These are phyloP conservation scores for Blastobotrys terrestris DNA, from an alignment of 805 yeast genomes.

Conservation along the genomic window DNA sequence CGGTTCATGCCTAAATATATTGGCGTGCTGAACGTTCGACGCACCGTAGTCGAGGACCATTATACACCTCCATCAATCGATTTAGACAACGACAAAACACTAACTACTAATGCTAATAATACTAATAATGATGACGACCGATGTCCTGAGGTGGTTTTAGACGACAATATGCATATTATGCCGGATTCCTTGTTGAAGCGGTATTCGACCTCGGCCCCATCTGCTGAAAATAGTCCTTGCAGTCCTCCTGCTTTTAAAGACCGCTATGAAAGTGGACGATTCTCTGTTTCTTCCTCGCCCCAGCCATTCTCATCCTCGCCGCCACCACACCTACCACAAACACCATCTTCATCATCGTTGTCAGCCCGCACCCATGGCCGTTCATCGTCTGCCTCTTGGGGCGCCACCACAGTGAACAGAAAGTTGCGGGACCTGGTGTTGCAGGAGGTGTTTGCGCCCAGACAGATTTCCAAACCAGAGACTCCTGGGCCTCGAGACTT, in stretches of 20 bases:
- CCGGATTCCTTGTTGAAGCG: slow-evolving; percentile 72
- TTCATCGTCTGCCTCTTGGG: slow-evolving; percentile 26
- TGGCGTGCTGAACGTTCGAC: slow-evolving; percentile 90
- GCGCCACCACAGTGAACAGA: slow-evolving; percentile 66
- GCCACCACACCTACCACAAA: no score
- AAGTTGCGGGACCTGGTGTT: slow-evolving; percentile 64
- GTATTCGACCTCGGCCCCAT: slow-evolving; percentile 44
- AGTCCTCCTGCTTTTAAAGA: not conserved
- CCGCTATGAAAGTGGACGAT: not conserved
- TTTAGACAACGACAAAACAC: slow-evolving; percentile 4
- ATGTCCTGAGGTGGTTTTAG: slow-evolving; percentile 79
- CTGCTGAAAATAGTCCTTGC: slow-evolving; percentile 1
- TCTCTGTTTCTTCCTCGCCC: not conserved
- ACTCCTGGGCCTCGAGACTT: not conserved
- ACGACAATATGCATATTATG: slow-evolving; percentile 87
- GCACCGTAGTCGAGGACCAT: slow-evolving; percentile 39
- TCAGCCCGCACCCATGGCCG: not conserved
- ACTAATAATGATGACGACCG: slow-evolving; percentile 1
- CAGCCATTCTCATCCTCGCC: no score
- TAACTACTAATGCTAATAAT: not conserved
- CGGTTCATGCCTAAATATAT: slow-evolving; percentile 89
- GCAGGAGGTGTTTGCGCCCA: slow-evolving; percentile 64
- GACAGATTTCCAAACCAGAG: slow-evolving; percentile 12
- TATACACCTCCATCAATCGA: slow-evolving; percentile 9
- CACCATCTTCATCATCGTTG: not conserved